Conservation (phyloP, 441 rosid species). For the Pelargonium cotyledonis region DNA sequence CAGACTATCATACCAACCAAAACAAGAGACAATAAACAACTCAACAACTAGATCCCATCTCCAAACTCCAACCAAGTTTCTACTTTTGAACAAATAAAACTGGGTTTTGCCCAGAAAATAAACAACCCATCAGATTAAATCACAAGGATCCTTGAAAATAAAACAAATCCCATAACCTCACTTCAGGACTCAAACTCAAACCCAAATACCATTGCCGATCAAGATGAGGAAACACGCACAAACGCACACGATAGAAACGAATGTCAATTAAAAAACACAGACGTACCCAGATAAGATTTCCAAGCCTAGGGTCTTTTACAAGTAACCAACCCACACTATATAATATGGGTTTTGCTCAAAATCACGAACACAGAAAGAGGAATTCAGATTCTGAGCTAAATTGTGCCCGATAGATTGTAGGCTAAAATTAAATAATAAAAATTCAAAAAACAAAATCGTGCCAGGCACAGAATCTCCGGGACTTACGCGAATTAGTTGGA, state of each 20-base stretch:
- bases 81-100: neutral
- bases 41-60: neutral
- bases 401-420: slow-evolving; percentile 1
- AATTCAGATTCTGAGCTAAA: slow-evolving; percentile 3
- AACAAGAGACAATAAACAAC: neutral
- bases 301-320: slow-evolving; percentile 10
- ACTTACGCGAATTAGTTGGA: slow-evolving; percentile 22
- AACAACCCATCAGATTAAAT: neutral
- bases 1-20: slow-evolving; percentile 3
- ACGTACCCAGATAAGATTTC: slow-evolving; percentile 27
- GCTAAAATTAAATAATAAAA: neutral
- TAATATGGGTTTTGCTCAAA: slow-evolving; percentile 15
- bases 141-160: neutral
- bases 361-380: neutral
- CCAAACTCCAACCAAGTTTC: slow-evolving; percentile 7
- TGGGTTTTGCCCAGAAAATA: neutral
- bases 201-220: slow-evolving; percentile 13
- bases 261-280: slow-evolving; percentile 7
- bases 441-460: neutral
- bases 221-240: slow-evolving; percentile 7
- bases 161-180: slow-evolving; percentile 9
- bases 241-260: slow-evolving; percentile 11
- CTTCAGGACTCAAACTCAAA: slow-evolving; percentile 16
- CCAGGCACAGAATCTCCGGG: slow-evolving; percentile 13
- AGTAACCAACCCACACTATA: slow-evolving; percentile 5